Conservation (phyloP, 2,329 filamentous ascomycete genomes). For the Aspergillus awamori region DNA sequence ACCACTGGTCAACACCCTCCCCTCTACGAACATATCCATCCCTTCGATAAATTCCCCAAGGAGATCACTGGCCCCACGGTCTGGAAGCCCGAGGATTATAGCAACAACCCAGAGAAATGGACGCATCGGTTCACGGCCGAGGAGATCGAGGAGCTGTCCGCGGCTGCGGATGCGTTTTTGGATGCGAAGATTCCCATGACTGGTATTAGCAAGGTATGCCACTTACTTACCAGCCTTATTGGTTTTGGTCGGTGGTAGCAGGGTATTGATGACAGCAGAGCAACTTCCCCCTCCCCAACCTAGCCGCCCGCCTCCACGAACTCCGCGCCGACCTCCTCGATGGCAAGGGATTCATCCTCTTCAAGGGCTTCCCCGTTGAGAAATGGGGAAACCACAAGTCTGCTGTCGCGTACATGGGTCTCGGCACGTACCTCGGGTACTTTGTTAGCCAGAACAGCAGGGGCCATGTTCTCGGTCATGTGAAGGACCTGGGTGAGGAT, state of each 20-base stretch:
- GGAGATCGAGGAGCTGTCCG: conserved; percentile 69
- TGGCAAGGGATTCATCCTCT: conserved; percentile 86
- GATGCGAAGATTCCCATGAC: conserved; percentile 67
- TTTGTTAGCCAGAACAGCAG: conserved; percentile 84
- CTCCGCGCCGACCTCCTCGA: conserved; percentile 71
- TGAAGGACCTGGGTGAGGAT: conserved; percentile 86
- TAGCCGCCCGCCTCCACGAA: conserved; percentile 56
- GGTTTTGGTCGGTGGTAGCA: background rate
- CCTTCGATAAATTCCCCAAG: conserved; percentile 71
- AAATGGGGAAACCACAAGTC: conserved; percentile 79
- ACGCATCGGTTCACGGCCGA: conserved; percentile 68
- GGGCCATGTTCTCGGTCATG: conserved; percentile 84
- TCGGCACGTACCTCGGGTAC: conserved; percentile 83
- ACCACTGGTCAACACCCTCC: conserved; percentile 74
- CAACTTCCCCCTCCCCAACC: conserved; percentile 64
- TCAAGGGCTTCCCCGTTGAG: conserved; percentile 79
- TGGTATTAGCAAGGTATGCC: conserved; percentile 63
- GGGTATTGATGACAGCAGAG: conserved; percentile 34
- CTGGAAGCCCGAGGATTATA: conserved; percentile 70
- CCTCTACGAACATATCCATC: conserved; percentile 63
- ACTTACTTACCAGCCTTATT: background rate
- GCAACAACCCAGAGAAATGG: conserved; percentile 67
- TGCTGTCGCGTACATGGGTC: conserved; percentile 86
- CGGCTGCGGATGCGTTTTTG: conserved; percentile 70
- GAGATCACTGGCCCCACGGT: conserved; percentile 72